Evolutionary conservation across 192 early-diverging fungal species (phyloP).

Genomic region (Linderina pennispora): DNA sequence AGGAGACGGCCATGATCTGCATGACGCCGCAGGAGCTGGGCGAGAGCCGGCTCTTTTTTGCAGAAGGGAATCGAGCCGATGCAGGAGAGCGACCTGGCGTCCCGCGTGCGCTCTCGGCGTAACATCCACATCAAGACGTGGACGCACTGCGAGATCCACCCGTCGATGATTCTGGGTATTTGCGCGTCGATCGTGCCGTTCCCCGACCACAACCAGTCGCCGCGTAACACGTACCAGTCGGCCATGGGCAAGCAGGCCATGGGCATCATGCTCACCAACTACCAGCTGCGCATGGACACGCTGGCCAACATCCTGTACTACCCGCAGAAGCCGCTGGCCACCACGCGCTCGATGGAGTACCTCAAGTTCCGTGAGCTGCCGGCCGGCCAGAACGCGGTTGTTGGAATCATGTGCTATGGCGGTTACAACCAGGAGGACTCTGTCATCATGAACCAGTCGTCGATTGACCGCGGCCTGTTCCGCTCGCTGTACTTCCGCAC

Average conservation of each 20-base stretch:
- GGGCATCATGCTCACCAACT: conserved; percentile 96
- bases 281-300: conserved; percentile 97
- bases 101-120: conserved; percentile 66
- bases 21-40: conserved; percentile 92
- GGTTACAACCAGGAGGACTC: conserved; percentile 99
- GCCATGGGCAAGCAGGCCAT: conserved; percentile 99
- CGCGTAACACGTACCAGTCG: conserved; percentile 99
- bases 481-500: conserved; percentile 93
- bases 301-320: conserved; percentile 98
- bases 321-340: conserved; percentile 96
- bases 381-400: conserved; percentile 96
- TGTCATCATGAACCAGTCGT: conserved; percentile 98
- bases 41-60: conserved; percentile 52
- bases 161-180: conserved; percentile 99
- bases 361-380: conserved; percentile 94
- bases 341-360: conserved; percentile 93
- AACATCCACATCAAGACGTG: conserved; percentile 71
- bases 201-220: conserved; percentile 99
- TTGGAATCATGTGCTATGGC: conserved; percentile 95
- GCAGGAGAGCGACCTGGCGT: conserved; percentile 54
- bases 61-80: conserved; percentile 43
- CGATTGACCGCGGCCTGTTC: conserved; percentile 98
- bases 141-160: conserved; percentile 99
- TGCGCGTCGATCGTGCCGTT: conserved; percentile 99
- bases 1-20: conserved; percentile 97